Evolutionary conservation across 2,329 filamentous ascomycete genomes (phyloP).

Genomic region (Verticillium longisporum): DNA sequence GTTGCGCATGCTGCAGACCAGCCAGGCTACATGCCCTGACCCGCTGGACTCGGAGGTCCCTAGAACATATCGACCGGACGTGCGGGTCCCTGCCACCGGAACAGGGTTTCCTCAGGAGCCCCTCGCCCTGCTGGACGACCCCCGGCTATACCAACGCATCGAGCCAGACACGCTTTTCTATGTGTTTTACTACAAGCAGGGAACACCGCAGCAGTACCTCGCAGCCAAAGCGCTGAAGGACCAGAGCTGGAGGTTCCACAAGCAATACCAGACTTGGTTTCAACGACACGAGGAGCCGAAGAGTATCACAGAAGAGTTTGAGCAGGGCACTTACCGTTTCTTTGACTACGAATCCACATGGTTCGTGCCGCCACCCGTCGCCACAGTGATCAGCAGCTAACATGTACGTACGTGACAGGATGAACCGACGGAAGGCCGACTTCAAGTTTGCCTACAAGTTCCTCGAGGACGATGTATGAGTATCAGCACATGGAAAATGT

Average conservation of each 20-base stretch:
- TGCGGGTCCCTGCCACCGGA: slow-evolving; percentile 66
- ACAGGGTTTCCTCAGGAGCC: slow-evolving; percentile 89
- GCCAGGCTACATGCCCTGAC: slow-evolving; percentile 68
- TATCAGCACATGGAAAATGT: not conserved
- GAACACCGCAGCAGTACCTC: slow-evolving; percentile 89
- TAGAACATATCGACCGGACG: slow-evolving; percentile 75
- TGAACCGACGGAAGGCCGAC: slow-evolving; percentile 96
- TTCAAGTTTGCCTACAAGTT: slow-evolving; percentile 99
- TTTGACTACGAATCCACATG: slow-evolving; percentile 99
- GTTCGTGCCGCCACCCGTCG: slow-evolving; percentile 46
- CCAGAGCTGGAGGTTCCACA: slow-evolving; percentile 98
- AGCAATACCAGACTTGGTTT: slow-evolving; percentile 99
- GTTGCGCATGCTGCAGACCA: slow-evolving; percentile 68
- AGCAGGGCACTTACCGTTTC: slow-evolving; percentile 98
- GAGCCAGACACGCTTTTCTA: slow-evolving; percentile 97
- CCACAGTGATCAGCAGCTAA: slow-evolving; percentile 9
- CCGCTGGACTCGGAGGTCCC: slow-evolving; percentile 74
- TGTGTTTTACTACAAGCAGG: slow-evolving; percentile 98
- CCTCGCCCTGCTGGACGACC: slow-evolving; percentile 86
- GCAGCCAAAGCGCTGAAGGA: slow-evolving; percentile 96
- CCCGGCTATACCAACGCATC: slow-evolving; percentile 77
- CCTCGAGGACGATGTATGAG: slow-evolving; percentile 80
- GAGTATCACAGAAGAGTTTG: slow-evolving; percentile 96
- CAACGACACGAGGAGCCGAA: slow-evolving; percentile 98
- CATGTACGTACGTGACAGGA: slow-evolving; percentile 49